Evolutionary conservation across 192 early-diverging fungal species (phyloP).

Genomic region (Coemansia interrupta): DNA sequence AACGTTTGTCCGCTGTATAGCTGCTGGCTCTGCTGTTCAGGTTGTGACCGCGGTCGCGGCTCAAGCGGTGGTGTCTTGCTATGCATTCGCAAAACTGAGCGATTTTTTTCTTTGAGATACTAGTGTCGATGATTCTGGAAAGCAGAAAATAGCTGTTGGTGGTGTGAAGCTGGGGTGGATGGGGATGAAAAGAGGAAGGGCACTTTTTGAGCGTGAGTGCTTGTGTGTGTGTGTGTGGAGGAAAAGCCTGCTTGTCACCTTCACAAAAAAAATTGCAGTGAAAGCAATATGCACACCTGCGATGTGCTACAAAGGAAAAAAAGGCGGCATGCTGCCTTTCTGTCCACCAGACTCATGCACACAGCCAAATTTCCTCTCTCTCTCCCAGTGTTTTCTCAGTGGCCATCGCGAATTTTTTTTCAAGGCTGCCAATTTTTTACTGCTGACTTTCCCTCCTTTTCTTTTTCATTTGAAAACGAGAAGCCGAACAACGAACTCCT

Average conservation of each 20-base stretch:
- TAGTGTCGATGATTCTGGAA: too few species aligned
- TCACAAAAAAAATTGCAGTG: too few species aligned
- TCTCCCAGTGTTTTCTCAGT: too few species aligned
- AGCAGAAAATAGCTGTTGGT: too few species aligned
- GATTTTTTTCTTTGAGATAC: not conserved
- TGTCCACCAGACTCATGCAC: not conserved
- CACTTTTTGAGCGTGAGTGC: not conserved
- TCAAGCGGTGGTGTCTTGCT: constrained; percentile 2
- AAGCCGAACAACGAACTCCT: not conserved
- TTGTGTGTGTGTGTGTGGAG: not conserved
- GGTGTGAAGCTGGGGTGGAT: too few species aligned
- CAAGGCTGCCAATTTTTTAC: too few species aligned
- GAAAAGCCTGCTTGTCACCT: too few species aligned
- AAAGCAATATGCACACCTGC: not conserved
- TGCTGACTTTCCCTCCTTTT: too few species aligned
- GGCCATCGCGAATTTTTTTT: too few species aligned
- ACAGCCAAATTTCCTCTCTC: too few species aligned
- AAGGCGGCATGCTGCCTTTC: not conserved
- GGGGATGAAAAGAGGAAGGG: too few species aligned
- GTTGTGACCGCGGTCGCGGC: constrained; percentile 2
- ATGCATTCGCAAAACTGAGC: not conserved
- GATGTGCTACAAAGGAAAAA: constrained; percentile 1
- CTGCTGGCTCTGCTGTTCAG: not conserved
- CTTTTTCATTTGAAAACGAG: too few species aligned
- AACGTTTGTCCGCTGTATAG: not conserved